A percentile compares a stretch with the other conserved stretches of the same genome.
phyloP scores from a whole-genome alignment of 2,329 filamentous ascomycete species.

The Xylaria arbuscula region DNA sequence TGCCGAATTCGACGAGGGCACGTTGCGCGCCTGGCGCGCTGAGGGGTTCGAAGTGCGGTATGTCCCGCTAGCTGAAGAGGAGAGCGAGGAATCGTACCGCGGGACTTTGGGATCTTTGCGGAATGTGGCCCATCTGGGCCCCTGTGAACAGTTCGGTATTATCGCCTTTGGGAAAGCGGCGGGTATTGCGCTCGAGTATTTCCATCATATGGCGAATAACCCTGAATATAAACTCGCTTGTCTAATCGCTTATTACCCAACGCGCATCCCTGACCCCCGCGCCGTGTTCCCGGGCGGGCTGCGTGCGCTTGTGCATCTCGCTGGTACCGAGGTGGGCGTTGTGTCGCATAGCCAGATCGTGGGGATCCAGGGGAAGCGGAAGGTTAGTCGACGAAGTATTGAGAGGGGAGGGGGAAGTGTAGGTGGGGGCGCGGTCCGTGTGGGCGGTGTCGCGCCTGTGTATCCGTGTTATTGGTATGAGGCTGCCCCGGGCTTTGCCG shows the following conservation, averaged over 20 bases:
- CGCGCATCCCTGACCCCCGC: constrained; percentile 56
- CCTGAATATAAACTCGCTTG: constrained; percentile 56
- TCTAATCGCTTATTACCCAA: constrained; percentile 60
- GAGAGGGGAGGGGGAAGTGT: constrained; percentile 53
- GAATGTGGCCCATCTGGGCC: constrained; percentile 49
- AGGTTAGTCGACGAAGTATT: constrained; percentile 51
- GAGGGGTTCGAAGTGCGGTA: constrained; percentile 60
- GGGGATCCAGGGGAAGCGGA: constrained; percentile 58
- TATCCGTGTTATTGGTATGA: constrained; percentile 57
- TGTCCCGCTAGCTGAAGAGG: constrained; percentile 53
- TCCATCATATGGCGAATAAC: constrained; percentile 59
- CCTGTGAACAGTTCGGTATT: constrained; percentile 59
- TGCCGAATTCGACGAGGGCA: constrained; percentile 56
- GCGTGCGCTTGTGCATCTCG: constrained; percentile 55
- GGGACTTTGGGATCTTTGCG: constrained; percentile 51
- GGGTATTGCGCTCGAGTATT: constrained; percentile 57
- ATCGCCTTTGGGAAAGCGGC: constrained; percentile 59
- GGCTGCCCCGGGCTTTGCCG: constrained; percentile 74
- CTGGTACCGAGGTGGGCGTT: constrained; percentile 55
- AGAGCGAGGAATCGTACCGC: constrained; percentile 47
- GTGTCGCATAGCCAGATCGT: constrained; percentile 57
- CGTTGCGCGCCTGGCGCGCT: constrained; percentile 54
- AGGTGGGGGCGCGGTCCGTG: constrained; percentile 48
- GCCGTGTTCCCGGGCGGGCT: constrained; percentile 56
- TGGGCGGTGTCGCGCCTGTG: constrained; percentile 41